Evolutionary conservation across 176 grass and related monocot genomes (phyloP), one percentile per base, ranked within the genome.

Genomic region (Cocos nucifera): DNA sequence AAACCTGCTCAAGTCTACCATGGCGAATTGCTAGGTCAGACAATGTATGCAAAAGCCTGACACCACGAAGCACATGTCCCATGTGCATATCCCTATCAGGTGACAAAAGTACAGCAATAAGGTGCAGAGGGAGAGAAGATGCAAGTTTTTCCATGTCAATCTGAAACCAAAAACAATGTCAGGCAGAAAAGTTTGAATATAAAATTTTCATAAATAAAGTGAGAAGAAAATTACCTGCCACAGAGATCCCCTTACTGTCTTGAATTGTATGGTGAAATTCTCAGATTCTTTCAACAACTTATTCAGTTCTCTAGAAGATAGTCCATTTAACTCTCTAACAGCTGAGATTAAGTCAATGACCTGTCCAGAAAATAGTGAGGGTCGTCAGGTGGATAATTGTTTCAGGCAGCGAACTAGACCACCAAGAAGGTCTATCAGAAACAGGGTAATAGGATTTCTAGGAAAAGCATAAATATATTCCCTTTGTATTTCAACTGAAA

Each of bases 121-220:
- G 92, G 69, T 91, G 83, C 57, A 75, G 74, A 65, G 92, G 83
- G 62, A 91, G 80, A 25, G 72, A 90, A 55, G 78, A 77, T 3
- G 89, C 83, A 39, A 88, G 78, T 72, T 88, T 91, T 61, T 97
- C 92, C 81, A 85, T 69, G 78, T 91, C 87, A 77, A 97, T 75
- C 92, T 97, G 65, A 55, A 28, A 54, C 51, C 23, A 78, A 67
- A 44, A 39, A 21, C 35, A 39, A 50, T 20, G 28, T 68, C 14
- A 48, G 53, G 18, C 22, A 55, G 53, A 21, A 17, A n/a, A 29
- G 8, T 44, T 5, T 19, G 39, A 19, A 56, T 32, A 57, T 32
- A 35, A 68, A 1, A 19, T 22, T 8, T 19, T 54, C 52, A 63
- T 44, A 64, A 66, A 49, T 59, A 14, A 26, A 21, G 5, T 30